Evolutionary conservation across 257 asterid genomes (phyloP).

Genomic region (Mentha longifolia): DNA sequence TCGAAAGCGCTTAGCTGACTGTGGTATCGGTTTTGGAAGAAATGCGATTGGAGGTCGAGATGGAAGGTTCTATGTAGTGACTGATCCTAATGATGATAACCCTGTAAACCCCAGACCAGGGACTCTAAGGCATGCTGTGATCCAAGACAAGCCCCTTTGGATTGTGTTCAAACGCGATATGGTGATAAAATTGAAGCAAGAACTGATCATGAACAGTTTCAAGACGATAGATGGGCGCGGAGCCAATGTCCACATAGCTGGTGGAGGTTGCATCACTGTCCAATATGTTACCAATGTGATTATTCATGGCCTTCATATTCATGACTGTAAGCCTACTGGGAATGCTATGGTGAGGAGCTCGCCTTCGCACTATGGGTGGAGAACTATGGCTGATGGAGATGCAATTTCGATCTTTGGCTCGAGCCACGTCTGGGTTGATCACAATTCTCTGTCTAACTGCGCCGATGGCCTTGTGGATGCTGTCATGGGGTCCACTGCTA

Average conservation of each 20-base stretch:
- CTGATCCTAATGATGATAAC: slow-evolving; percentile 74
- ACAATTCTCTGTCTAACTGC: slow-evolving; percentile 82
- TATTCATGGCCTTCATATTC: slow-evolving; percentile 81
- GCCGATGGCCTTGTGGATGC: slow-evolving; percentile 97
- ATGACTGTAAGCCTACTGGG: slow-evolving; percentile 86
- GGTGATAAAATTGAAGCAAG: slow-evolving; percentile 85
- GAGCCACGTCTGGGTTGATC: slow-evolving; percentile 94
- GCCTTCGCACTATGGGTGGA: slow-evolving; percentile 80
- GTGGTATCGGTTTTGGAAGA: slow-evolving; percentile 93
- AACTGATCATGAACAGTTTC: slow-evolving; percentile 85
- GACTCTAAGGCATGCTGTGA: slow-evolving; percentile 91
- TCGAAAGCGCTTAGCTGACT: slow-evolving; percentile 81
- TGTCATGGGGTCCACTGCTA: slow-evolving; percentile 92
- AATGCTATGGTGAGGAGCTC: slow-evolving; percentile 96
- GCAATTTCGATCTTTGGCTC: slow-evolving; percentile 85
- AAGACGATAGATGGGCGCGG: slow-evolving; percentile 95
- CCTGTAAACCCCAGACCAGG: slow-evolving; percentile 90
- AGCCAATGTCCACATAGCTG: slow-evolving; percentile 78
- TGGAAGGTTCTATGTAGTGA: slow-evolving; percentile 75
- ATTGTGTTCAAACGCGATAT: slow-evolving; percentile 87
- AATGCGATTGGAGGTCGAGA: slow-evolving; percentile 94
- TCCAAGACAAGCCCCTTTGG: slow-evolving; percentile 90
- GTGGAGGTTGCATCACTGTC: slow-evolving; percentile 77
- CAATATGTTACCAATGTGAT: slow-evolving; percentile 80
- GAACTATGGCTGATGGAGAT: slow-evolving; percentile 96